Percentiles rank a stretch among this genome's conserved stretches.
These are phyloP conservation scores for Alternaria novae-zelandiae DNA, from an alignment of 2,329 filamentous ascomycete genomes.

Conservation along the genomic window DNA sequence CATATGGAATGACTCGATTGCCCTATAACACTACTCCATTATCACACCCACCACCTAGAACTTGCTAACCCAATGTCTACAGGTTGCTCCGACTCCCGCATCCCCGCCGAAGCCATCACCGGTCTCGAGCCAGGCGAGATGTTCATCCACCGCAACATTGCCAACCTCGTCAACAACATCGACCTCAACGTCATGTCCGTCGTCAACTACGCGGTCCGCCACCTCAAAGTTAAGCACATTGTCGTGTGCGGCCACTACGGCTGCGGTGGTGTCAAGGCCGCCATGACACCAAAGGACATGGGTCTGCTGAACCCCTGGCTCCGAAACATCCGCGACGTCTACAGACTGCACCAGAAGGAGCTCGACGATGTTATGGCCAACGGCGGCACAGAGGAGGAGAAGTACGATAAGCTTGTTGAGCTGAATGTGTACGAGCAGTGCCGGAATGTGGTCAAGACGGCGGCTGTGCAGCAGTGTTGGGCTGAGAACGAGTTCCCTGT, in stretches of 20 bases:
- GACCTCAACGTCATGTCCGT: constrained; percentile 52
- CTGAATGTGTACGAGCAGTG: constrained; percentile 49
- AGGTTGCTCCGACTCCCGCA: constrained; percentile 50
- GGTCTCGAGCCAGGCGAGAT: constrained; percentile 45
- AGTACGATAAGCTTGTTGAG: constrained; percentile 47
- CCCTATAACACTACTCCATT: background rate
- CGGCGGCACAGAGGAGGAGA: constrained; percentile 28
- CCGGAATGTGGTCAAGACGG: constrained; percentile 51
- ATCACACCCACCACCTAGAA: background rate
- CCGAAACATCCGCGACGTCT: constrained; percentile 76
- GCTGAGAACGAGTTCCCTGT: constrained; percentile 69
- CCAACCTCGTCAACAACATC: constrained; percentile 49
- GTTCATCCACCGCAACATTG: constrained; percentile 46
- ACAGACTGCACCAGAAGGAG: constrained; percentile 73
- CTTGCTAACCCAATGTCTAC: background rate
- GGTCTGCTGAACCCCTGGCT: constrained; percentile 77
- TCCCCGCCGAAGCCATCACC: constrained; percentile 51
- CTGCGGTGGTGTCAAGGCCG: constrained; percentile 71
- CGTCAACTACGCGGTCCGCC: constrained; percentile 50
- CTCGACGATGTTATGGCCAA: constrained; percentile 56
- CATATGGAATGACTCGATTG: background rate
- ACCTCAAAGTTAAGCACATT: constrained; percentile 67
- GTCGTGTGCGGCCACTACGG: constrained; percentile 72
- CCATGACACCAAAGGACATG: constrained; percentile 69
- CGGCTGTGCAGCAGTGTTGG: constrained; percentile 65